Evolutionary conservation across 805 yeast species (phyloP), one percentile per base, ranked within the genome.

Genomic region (Wickerhamiella kurtzmanii): DNA sequence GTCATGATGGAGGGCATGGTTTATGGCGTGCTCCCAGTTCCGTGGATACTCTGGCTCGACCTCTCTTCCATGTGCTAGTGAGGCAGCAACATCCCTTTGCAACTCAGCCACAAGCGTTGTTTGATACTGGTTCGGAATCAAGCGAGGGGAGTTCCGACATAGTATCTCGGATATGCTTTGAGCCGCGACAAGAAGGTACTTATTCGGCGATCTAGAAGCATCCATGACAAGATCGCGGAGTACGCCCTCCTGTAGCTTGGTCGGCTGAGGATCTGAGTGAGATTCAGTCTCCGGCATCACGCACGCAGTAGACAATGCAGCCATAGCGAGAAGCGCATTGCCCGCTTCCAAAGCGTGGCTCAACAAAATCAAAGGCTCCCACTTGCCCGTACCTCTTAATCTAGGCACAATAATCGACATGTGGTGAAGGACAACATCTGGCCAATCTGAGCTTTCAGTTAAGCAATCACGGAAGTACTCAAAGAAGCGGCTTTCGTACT

Each of bases 381-480:
- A 48, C 37, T 60, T 52, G 32, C 59, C 59, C 2, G 51, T 50
- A 6, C 50, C 46, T 19, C 41, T 17, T n/a, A 62, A 47, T 5
- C 60, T 54, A 1, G 48, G 45, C 35, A 56, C 50, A 4, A 57
- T n/a, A 13, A 47, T 19, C 4, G 46, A 49, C 37, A 59, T 41
- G 44, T 57, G 67, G 36, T 48, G 42, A 22, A 22, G 38, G 4
- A 59, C 58, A 6, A 65, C 54, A 1, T 44, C 48, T 18, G 50
- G 53, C 71, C 72, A 67, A 38, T 65, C 57, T 9, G 49, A 51
- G 32, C 51, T 56, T 35, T 63, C 67, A 13, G 60, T 60, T 6
- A 64, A 47, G 36, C 60, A 60, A 45, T 68, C 72, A 17, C 61
- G 60, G 53, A 65, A 67, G 47, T 56, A 67, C 47, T 67, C 69